Evolutionary conservation across 768 basidiomycete species (phyloP).

Genomic region (Steccherinum ochraceum): DNA sequence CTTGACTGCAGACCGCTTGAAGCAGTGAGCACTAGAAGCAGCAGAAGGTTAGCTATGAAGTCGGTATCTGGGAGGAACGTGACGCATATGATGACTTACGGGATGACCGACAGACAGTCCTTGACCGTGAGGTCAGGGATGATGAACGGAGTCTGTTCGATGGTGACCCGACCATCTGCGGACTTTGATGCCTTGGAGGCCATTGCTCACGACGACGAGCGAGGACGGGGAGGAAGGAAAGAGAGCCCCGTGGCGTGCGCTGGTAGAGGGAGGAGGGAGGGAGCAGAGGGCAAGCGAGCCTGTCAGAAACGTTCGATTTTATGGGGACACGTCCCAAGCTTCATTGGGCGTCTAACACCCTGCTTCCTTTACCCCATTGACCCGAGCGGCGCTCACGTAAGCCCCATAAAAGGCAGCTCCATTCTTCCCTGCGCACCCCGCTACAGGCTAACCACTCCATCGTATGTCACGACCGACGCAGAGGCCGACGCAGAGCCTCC

Average conservation of each 20-base stretch:
- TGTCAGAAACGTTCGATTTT: background rate
- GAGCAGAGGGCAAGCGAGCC: background rate
- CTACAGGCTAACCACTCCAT: too few relatives aligned
- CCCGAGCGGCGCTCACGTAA: background rate
- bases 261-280: background rate
- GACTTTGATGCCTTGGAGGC: conserved; percentile 6
- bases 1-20: conserved; percentile 78
- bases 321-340: background rate
- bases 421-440: background rate
- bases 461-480: too few relatives aligned
- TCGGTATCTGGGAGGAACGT: background rate
- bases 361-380: background rate
- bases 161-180: conserved; percentile 17
- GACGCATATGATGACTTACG: conserved; percentile 41
- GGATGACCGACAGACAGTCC: conserved; percentile 78
- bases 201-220: background rate
- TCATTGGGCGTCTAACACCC: background rate
- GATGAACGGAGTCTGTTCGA: conserved; percentile 52
- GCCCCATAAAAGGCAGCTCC: background rate
- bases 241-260: background rate
- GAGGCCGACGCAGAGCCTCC: too few relatives aligned
- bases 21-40: conserved; percentile 78
- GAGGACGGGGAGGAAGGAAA: background rate
- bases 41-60: background rate
- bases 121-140: conserved; percentile 88